These are phyloP conservation scores for Hypoxylon sp. DNA, from an alignment of 2,329 filamentous ascomycete species.

Conservation along the genomic window DNA sequence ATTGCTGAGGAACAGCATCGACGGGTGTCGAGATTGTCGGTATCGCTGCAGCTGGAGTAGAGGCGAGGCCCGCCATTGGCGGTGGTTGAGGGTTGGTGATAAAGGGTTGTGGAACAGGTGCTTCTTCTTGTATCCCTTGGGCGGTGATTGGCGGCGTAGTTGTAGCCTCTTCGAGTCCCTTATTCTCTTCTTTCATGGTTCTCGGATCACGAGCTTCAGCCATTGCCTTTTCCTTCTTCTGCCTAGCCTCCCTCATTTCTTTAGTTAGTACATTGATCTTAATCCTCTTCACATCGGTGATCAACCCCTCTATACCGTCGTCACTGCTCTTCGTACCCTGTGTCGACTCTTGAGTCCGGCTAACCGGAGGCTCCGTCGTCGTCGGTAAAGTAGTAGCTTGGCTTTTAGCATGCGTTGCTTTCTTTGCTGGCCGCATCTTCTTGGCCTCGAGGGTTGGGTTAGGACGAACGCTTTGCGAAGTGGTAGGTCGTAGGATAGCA, in stretches of 20 bases:
- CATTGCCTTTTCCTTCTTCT: slow-evolving; percentile 42
- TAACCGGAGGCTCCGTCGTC: slow-evolving; percentile 1
- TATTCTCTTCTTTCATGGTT: slow-evolving; percentile 11
- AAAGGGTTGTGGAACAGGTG: neutral
- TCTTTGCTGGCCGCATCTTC: slow-evolving; percentile 62
- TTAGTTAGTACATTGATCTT: slow-evolving; percentile 68
- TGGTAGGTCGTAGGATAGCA: slow-evolving; percentile 47
- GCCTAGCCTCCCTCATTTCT: slow-evolving; percentile 63
- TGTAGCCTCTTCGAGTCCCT: neutral
- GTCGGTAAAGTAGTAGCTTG: slow-evolving; percentile 13
- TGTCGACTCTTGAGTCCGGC: slow-evolving; percentile 7
- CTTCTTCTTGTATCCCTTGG: neutral
- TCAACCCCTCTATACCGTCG: slow-evolving; percentile 62
- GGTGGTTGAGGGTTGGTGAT: neutral
- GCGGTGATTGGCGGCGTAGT: neutral
- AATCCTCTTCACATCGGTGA: slow-evolving; percentile 67
- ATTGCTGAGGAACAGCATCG: slow-evolving; percentile 17
- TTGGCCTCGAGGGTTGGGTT: slow-evolving; percentile 61
- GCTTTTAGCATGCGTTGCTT: slow-evolving; percentile 34
- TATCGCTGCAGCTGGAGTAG: neutral
- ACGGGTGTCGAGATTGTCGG: slow-evolving; percentile 34
- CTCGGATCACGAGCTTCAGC: too few species aligned
- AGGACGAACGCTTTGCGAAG: slow-evolving; percentile 53
- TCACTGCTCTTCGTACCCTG: slow-evolving; percentile 23
- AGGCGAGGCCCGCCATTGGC: neutral